Base-by-base conservation (phyloP, 2,329 filamentous ascomycete genomes). In the Pseudohalonectria lignicola region DNA sequence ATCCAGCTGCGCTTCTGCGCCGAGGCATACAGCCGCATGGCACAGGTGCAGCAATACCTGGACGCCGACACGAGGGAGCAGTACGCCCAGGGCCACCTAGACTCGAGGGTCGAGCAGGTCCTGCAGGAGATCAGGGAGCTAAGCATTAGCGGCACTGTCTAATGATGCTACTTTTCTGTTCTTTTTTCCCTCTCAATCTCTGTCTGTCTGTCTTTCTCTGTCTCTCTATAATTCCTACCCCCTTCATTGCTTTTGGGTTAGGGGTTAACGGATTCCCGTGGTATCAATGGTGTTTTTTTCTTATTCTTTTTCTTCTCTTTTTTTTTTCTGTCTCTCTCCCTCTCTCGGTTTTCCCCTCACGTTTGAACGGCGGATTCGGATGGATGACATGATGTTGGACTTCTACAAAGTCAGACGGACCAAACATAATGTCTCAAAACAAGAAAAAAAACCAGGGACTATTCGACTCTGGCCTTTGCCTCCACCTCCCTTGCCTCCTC, bases 1-100 rank as follows among this genome's bases (percentile, higher is more conserved):
- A 98, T 98, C 49, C 92, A 98, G 66, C 62, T 98, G 52, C 75
- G 92, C 28, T 98, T 98, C 67, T 98, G 93, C 54, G 92, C 93
- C 7, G 92, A 98, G 64, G 92, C 92, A 2, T 98, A 98, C 62
- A 88, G 81, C 44, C 74, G 92, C 34, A 98, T 98, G 92, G 92
- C 93, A 19, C 93, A 98, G 66, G 93, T 98, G 41, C 92, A 98
- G 66, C 92, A 98, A 64, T 96, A 95, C 59, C 71, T 98, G 23
- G 92, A 96, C 56, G 83, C 90, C 21, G 87, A 94, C 54, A 96
- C 90, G 37, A 75, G 92, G 59, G 92, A 98, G 47, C 84, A 95
- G 62, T 98, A 98, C 60, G 92, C 92, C 2, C 79, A 87, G 51
- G 92, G 92, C 19, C 85, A 95, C 47, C 66, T 98, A 50, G 92